Evolutionary conservation across 1,139 yeast genomes (phyloP).

Genomic region (Candida mesenterica): DNA sequence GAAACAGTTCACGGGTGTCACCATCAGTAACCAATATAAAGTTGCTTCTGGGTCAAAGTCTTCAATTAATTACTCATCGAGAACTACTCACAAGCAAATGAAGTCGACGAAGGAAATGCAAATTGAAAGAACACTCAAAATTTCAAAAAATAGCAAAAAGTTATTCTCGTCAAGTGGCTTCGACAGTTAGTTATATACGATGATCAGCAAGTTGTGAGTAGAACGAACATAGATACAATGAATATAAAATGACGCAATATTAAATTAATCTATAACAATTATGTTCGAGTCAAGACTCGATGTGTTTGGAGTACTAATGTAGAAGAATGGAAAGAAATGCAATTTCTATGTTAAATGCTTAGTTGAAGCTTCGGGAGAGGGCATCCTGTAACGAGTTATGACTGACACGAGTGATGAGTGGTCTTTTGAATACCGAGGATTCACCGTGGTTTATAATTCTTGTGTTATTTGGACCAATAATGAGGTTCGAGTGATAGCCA

Average conservation of each 20-base stretch:
- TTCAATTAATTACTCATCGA: slow-evolving; percentile 55
- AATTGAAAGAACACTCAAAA: slow-evolving; percentile 28
- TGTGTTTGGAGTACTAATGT: no score
- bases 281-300: no score
- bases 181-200: slow-evolving; percentile 11
- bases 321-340: background rate
- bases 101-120: slow-evolving; percentile 30
- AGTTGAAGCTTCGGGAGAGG: slow-evolving; percentile 16
- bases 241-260: no score
- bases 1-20: slow-evolving; percentile 51
- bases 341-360: slow-evolving; percentile 1
- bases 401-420: slow-evolving; percentile 35
- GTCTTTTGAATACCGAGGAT: slow-evolving; percentile 37
- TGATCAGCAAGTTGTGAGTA: no score
- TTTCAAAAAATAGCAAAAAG: slow-evolving; percentile 19
- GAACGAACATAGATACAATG: no score
- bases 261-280: background rate
- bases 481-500: slow-evolving; percentile 45
- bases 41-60: slow-evolving; percentile 59
- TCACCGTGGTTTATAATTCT: slow-evolving; percentile 43
- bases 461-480: slow-evolving; percentile 49
- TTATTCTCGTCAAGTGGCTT: slow-evolving; percentile 22
- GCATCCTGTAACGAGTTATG: slow-evolving; percentile 38
- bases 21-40: slow-evolving; percentile 54
- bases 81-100: slow-evolving; percentile 22